Conservation (phyloP, 352 stramenopile species). For the Phytopythium montanum region DNA sequence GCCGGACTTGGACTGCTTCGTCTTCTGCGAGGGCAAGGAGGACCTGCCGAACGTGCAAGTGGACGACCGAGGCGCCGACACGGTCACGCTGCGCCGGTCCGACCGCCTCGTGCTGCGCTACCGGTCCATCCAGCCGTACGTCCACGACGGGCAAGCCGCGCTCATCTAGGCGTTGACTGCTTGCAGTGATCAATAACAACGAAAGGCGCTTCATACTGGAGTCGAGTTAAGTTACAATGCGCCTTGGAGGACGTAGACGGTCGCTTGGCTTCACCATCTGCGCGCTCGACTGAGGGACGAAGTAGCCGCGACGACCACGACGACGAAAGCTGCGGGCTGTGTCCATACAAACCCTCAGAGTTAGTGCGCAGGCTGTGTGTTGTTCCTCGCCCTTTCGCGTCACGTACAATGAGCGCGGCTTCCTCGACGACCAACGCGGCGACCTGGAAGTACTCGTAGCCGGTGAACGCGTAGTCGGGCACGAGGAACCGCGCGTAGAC, state of each 20-base stretch:
- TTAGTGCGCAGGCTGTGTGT: too few relatives aligned
- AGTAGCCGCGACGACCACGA: slow-evolving; percentile 57
- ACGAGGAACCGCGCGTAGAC: slow-evolving; percentile 58
- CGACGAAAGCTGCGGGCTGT: slow-evolving; percentile 60
- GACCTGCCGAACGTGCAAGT: slow-evolving; percentile 54
- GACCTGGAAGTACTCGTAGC: slow-evolving; percentile 80
- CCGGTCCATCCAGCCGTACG: slow-evolving; percentile 44
- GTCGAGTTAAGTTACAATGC: background rate
- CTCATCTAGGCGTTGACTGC: too few relatives aligned
- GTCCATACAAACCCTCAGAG: slow-evolving; percentile 1
- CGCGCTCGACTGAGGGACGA: slow-evolving; percentile 6
- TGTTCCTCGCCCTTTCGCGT: too few relatives aligned
- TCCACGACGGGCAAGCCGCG: slow-evolving; percentile 50
- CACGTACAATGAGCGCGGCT: slow-evolving; percentile 64
- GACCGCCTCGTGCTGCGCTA: slow-evolving; percentile 81
- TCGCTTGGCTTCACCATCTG: slow-evolving; percentile 2
- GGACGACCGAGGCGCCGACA: slow-evolving; percentile 69
- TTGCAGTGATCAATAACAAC: too few relatives aligned
- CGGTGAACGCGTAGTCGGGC: slow-evolving; percentile 49
- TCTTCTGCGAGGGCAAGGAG: slow-evolving; percentile 74
- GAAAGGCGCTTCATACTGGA: too few relatives aligned
- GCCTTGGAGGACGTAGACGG: background rate
- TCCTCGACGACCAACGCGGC: slow-evolving; percentile 56
- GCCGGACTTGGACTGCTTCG: slow-evolving; percentile 74
- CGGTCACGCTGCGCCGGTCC: slow-evolving; percentile 46